phyloP scores from a whole-genome alignment of 2,329 filamentous ascomycete species.

The Clathrospora elynae region DNA sequence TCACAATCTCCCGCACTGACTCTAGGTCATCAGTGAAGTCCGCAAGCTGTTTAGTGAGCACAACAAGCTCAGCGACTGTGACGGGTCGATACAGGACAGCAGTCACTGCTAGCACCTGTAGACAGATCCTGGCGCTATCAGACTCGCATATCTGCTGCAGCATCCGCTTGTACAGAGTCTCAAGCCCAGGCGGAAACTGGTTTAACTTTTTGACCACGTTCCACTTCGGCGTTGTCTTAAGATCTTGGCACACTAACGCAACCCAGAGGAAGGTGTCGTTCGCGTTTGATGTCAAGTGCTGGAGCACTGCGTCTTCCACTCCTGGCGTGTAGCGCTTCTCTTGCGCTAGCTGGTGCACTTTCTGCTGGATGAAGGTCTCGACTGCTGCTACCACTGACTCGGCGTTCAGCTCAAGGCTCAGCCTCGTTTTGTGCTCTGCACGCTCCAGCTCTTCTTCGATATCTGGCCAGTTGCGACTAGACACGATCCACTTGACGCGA shows the following conservation, averaged over 20 bases:
- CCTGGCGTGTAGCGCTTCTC: slow-evolving; percentile 44
- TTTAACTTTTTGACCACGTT: slow-evolving; percentile 20
- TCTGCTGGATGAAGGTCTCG: slow-evolving; percentile 45
- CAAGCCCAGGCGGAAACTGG: slow-evolving; percentile 45
- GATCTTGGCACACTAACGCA: slow-evolving; percentile 45
- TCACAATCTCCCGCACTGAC: too few species aligned
- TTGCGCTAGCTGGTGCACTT: too few species aligned
- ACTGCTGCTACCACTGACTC: slow-evolving; percentile 44
- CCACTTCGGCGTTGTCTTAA: slow-evolving; percentile 26
- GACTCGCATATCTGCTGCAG: slow-evolving; percentile 39
- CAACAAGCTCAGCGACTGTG: slow-evolving; percentile 41
- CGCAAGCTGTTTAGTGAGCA: slow-evolving; percentile 21
- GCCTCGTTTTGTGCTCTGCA: slow-evolving; percentile 21
- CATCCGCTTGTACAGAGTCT: slow-evolving; percentile 50
- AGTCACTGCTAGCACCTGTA: slow-evolving; percentile 43
- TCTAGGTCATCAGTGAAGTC: slow-evolving; percentile 2
- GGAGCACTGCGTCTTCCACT: slow-evolving; percentile 29
- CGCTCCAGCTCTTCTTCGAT: slow-evolving; percentile 45
- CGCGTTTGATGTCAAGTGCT: slow-evolving; percentile 40
- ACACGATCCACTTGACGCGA: slow-evolving; percentile 19
- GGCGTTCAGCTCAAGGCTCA: slow-evolving; percentile 47
- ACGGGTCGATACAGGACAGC: slow-evolving; percentile 47
- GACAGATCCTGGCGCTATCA: slow-evolving; percentile 40
- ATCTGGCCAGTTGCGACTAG: slow-evolving; percentile 13
- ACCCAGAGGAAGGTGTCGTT: slow-evolving; percentile 31